phyloP scores from a whole-genome alignment of 2,329 filamentous ascomycete genomes.

The Macrophomina phaseolina region DNA sequence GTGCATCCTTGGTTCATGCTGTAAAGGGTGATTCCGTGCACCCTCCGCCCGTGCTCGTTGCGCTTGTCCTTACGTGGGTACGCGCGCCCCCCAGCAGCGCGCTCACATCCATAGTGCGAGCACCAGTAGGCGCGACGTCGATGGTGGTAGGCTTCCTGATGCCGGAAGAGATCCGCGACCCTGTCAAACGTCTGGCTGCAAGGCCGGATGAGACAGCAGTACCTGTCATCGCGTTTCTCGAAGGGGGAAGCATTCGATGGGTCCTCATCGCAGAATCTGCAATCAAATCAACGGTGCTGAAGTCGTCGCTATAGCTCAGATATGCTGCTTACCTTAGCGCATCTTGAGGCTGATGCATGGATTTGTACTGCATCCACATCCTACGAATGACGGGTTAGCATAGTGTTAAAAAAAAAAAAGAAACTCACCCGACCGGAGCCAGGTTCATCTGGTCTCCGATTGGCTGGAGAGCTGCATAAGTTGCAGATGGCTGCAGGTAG shows the following conservation, averaged over 20 bases:
- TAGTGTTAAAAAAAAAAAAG: slow-evolving; percentile 1
- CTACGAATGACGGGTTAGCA: not conserved
- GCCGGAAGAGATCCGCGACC: not conserved
- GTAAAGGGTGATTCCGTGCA: slow-evolving; percentile 6
- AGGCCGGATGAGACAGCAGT: not conserved
- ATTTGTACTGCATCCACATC: no score
- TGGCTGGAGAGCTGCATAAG: not conserved
- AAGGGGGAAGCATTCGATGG: not conserved
- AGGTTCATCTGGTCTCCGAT: not conserved
- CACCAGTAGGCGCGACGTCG: not conserved
- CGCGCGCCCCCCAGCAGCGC: not conserved
- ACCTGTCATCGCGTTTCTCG: not conserved
- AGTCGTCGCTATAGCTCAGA: no score
- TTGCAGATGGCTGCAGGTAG: not conserved
- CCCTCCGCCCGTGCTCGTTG: slow-evolving; percentile 27
- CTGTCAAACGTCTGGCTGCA: not conserved
- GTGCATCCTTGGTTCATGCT: not conserved
- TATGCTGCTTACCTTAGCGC: no score
- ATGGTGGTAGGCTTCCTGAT: not conserved
- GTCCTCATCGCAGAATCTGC: no score
- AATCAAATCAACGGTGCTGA: no score
- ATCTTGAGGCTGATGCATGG: not conserved
- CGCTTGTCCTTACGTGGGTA: slow-evolving; percentile 27
- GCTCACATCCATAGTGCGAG: not conserved
- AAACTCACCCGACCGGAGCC: slow-evolving; percentile 1